phyloP scores from a whole-genome alignment of 2,329 filamentous ascomycete species.

The Talaromyces rugulosus region DNA sequence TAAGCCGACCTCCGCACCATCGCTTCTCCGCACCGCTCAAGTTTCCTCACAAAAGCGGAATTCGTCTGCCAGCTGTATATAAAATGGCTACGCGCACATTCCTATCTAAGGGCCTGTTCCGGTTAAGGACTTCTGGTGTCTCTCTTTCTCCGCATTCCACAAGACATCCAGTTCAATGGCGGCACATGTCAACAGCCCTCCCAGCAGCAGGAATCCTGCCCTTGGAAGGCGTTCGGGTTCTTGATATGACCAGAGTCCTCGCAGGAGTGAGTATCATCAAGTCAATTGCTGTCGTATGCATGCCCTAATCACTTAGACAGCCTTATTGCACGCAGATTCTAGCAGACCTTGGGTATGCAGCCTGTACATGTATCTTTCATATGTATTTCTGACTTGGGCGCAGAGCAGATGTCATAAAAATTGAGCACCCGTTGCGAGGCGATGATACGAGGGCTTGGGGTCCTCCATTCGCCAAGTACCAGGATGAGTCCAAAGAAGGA shows the following conservation, averaged over 20 bases:
- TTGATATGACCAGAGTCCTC: slow-evolving; percentile 95
- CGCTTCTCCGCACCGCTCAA: background rate
- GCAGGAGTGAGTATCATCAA: slow-evolving; percentile 67
- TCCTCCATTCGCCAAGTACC: slow-evolving; percentile 83
- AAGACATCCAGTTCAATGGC: slow-evolving; percentile 19
- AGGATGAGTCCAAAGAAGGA: slow-evolving; percentile 52
- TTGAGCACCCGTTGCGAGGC: slow-evolving; percentile 85
- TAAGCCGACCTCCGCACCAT: slow-evolving; percentile 11
- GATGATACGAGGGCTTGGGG: slow-evolving; percentile 97
- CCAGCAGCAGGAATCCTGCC: slow-evolving; percentile 54
- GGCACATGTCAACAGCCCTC: slow-evolving; percentile 39
- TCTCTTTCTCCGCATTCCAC: background rate
- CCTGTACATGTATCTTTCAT: slow-evolving; percentile 3
- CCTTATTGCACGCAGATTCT: slow-evolving; percentile 97
- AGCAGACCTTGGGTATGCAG: slow-evolving; percentile 81
- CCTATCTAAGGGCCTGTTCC: slow-evolving; percentile 21
- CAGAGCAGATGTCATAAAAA: slow-evolving; percentile 93
- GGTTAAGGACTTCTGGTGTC: background rate
- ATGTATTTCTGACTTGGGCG: slow-evolving; percentile 15
- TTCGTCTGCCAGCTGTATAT: background rate
- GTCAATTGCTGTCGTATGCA: background rate
- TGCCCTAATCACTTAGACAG: slow-evolving; percentile 43
- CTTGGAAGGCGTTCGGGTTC: slow-evolving; percentile 77
- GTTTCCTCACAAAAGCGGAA: background rate
- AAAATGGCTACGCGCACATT: slow-evolving; percentile 4